Percentiles rank a stretch among this genome's conserved stretches.
These are phyloP conservation scores for Annona cherimola DNA, from an alignment of 164 flowering plant genomes.

Conservation along the genomic window DNA sequence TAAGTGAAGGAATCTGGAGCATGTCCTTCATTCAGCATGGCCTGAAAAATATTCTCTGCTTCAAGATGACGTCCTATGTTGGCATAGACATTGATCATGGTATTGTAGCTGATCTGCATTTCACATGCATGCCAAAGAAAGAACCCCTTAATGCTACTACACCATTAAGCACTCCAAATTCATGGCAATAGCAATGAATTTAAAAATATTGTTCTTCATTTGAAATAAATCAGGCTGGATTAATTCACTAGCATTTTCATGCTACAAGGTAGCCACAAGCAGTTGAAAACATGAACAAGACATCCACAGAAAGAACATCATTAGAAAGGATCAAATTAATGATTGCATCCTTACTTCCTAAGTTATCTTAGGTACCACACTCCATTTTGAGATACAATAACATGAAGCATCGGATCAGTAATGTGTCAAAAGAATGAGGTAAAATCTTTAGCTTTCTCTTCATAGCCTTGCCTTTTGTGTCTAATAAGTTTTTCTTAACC, in stretches of 20 bases:
- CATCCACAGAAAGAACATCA: background rate
- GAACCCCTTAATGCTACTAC: background rate
- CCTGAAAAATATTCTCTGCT: conserved; percentile 53
- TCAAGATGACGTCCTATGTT: conserved; percentile 48
- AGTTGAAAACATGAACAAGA: background rate
- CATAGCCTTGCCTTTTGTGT: no score
- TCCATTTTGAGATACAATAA: no score
- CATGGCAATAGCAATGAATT: background rate
- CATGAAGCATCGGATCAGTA: no score
- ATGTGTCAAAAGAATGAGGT: no score
- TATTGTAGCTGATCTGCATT: conserved; percentile 76
- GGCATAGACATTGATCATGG: conserved; percentile 64
- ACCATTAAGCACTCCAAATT: background rate
- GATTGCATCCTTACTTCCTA: no score
- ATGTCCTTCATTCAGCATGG: conserved; percentile 51
- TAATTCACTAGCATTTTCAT: background rate
- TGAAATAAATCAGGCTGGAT: background rate
- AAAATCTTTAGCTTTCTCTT: no score
- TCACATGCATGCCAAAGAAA: background rate
- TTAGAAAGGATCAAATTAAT: background rate
- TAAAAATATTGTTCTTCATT: background rate
- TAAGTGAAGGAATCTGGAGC: conserved; percentile 66
- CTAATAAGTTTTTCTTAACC: no score
- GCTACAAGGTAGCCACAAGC: no score
- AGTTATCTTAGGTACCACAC: no score